phyloP scores from a whole-genome alignment of 2,329 filamentous ascomycete genomes.

The Colletotrichum tanaceti region DNA sequence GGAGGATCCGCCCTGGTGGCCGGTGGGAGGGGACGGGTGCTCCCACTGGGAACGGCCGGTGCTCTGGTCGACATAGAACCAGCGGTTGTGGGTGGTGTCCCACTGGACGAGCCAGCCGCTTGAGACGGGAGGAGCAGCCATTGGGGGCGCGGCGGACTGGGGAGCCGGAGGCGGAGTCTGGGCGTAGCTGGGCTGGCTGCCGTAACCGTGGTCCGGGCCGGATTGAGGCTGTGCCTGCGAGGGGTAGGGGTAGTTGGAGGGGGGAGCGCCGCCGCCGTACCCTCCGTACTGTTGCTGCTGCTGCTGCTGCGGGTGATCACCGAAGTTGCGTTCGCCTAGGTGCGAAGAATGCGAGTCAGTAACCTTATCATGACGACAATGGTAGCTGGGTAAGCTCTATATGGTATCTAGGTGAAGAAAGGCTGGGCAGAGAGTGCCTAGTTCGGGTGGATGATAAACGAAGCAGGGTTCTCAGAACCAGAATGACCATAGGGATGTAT shows the following conservation, averaged over 20 bases:
- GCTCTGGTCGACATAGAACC: constrained; percentile 73
- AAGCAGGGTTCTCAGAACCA: not conserved
- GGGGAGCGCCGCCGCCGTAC: constrained; percentile 35
- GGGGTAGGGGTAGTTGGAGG: constrained; percentile 40
- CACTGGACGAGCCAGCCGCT: constrained; percentile 73
- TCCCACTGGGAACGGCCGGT: constrained; percentile 75
- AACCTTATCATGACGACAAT: constrained; percentile 36
- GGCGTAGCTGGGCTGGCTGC: constrained; percentile 38
- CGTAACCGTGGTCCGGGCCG: constrained; percentile 28
- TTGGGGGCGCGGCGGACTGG: constrained; percentile 51
- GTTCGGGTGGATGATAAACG: not conserved
- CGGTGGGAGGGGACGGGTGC: constrained; percentile 53
- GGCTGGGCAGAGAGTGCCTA: not conserved
- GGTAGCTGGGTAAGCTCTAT: constrained; percentile 6
- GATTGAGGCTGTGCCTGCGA: constrained; percentile 40
- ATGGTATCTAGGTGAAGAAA: not conserved
- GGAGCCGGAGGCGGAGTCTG: constrained; percentile 40
- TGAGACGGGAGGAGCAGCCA: constrained; percentile 54
- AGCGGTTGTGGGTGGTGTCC: constrained; percentile 70
- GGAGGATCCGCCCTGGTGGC: constrained; percentile 27
- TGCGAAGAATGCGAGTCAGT: constrained; percentile 29
- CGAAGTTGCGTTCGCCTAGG: constrained; percentile 35
- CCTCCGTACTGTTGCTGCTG: constrained; percentile 42
- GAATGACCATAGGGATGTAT: not conserved
- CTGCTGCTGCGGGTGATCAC: constrained; percentile 40